Conservation (phyloP, 306 rosid species). For the Coriaria nepalensis region DNA sequence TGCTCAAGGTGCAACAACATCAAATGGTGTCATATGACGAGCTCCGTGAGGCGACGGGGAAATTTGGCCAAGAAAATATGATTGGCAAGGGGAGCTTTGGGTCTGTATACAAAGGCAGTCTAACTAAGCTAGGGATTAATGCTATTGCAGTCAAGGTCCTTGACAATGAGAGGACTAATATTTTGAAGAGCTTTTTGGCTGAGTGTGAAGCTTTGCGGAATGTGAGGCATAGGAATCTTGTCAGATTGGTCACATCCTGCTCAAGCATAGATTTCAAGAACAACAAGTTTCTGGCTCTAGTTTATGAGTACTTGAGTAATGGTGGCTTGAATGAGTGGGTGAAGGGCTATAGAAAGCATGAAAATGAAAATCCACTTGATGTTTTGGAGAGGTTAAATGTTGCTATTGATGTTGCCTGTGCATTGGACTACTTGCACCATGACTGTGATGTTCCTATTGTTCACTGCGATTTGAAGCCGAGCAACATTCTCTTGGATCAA, state of each 20-base stretch:
- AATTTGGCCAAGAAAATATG: too few species aligned
- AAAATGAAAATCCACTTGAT: constrained; percentile 29
- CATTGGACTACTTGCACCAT: constrained; percentile 56
- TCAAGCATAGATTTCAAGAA: constrained; percentile 49
- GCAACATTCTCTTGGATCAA: constrained; percentile 50
- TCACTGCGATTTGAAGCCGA: constrained; percentile 76
- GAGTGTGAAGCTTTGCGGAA: constrained; percentile 60
- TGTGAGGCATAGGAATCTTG: constrained; percentile 57
- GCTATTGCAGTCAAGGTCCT: constrained; percentile 57
- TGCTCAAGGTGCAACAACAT: constrained; percentile 24
- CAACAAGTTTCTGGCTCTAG: constrained; percentile 50
- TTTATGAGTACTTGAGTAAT: constrained; percentile 49
- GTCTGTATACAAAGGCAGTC: constrained; percentile 53
- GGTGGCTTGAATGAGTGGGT: constrained; percentile 78
- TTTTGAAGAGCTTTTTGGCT: constrained; percentile 54
- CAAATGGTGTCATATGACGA: constrained; percentile 41
- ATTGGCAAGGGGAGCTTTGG: constrained; percentile 63
- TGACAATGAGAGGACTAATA: constrained; percentile 26
- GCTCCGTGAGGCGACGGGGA: constrained; percentile 45
- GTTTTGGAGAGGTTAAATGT: constrained; percentile 51
- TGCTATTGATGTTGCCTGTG: too few species aligned
- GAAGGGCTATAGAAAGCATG: constrained; percentile 27
- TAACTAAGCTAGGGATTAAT: constrained; percentile 22
- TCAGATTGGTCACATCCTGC: constrained; percentile 61
- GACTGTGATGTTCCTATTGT: constrained; percentile 49